A percentile compares a stretch with the other conserved stretches of the same genome.
Evolutionary conservation across 73 alveolate species (phyloP).

Genomic region (Tetrahymena elliotti): DNA sequence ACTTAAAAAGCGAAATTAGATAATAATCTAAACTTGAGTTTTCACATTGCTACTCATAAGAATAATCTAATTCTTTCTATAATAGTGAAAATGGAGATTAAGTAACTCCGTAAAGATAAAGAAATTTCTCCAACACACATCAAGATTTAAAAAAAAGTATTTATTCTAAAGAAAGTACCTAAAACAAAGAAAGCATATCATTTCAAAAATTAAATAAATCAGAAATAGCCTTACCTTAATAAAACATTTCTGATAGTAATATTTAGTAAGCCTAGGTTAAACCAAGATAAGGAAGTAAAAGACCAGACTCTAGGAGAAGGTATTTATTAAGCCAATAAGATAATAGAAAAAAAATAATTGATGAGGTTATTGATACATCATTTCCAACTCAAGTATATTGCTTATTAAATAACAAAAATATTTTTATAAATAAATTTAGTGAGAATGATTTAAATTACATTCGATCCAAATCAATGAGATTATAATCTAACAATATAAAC

Average conservation of each 20-base stretch:
- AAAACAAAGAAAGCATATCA: background rate
- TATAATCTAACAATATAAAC: too few species aligned
- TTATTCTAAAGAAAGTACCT: background rate
- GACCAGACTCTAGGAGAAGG: background rate
- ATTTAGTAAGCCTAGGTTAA: background rate
- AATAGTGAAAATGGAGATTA: background rate
- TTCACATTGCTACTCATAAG: background rate
- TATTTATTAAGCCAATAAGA: background rate
- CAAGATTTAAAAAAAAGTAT: background rate
- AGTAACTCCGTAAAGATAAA: background rate
- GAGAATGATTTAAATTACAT: too few species aligned
- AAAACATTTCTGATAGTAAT: background rate
- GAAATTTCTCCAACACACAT: background rate
- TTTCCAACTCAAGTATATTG: background rate
- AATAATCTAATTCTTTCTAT: background rate
- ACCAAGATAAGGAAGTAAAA: background rate
- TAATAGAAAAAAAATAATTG: background rate
- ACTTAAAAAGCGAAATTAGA: background rate
- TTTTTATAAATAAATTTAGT: too few species aligned
- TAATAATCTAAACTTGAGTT: background rate
- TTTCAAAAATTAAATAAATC: background rate
- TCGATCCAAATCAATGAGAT: too few species aligned
- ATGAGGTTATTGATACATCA: background rate
- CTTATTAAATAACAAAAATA: too few species aligned
- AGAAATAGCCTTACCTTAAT: background rate